These are phyloP conservation scores for Rhizopogon roseolus DNA, from an alignment of 768 basidiomycete genomes.

Conservation along the genomic window DNA sequence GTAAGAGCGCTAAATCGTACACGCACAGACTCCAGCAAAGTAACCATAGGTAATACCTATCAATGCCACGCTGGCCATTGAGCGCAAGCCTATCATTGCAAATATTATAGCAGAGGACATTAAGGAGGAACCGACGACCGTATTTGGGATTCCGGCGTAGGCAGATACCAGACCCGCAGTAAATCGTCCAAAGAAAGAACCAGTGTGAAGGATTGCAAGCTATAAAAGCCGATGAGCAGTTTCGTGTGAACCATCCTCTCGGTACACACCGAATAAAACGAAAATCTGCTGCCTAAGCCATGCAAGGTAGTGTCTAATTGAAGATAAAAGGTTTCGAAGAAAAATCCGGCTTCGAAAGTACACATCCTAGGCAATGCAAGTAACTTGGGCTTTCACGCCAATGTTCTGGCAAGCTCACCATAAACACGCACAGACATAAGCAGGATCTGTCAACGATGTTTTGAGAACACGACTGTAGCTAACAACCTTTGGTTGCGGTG, in stretches of 20 bases:
- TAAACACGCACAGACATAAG: constrained; percentile 17
- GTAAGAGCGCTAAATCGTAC: not conserved
- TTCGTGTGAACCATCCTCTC: not conserved
- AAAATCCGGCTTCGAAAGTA: constrained; percentile 32
- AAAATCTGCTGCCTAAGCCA: constrained; percentile 37
- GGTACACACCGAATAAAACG: constrained; percentile 49
- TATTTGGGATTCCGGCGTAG: constrained; percentile 39
- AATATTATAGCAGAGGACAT: constrained; percentile 36
- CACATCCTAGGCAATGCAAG: not conserved
- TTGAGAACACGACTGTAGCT: constrained; percentile 13
- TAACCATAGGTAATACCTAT: constrained; percentile 45
- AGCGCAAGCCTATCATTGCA: constrained; percentile 38
- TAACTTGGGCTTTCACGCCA: not conserved
- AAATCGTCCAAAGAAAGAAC: constrained; percentile 44
- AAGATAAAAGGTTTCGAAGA: constrained; percentile 53
- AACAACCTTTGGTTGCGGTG: constrained; percentile 12
- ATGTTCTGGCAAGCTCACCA: constrained; percentile 12
- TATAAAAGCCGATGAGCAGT: constrained; percentile 10
- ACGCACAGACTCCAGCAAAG: constrained; percentile 34
- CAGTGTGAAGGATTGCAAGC: constrained; percentile 49
- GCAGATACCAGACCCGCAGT: constrained; percentile 35
- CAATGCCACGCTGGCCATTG: constrained; percentile 32
- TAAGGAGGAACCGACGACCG: constrained; percentile 33
- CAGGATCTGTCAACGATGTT: constrained; percentile 13
- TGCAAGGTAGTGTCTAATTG: constrained; percentile 50